Evolutionary conservation across 495 filamentous ascomycete genomes (phyloP), one percentile per base, ranked within the genome.

Genomic region (Friedmanniomyces endolithicus): DNA sequence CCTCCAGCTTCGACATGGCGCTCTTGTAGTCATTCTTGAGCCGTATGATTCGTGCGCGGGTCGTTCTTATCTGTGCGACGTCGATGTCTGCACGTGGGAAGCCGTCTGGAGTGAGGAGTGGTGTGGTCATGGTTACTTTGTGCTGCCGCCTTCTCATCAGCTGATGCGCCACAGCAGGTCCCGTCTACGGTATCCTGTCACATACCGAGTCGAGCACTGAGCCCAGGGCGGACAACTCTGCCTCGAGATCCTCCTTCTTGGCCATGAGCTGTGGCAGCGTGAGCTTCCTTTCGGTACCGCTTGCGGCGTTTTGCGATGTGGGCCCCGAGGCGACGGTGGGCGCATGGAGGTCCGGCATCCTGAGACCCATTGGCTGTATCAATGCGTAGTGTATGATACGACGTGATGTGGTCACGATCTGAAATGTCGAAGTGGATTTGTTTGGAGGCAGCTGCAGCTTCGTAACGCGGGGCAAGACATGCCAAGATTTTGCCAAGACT

Each of bases 51-150:
- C 87, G 83, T 7, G 88, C 77, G 63, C 94, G 75, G 16, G 90
- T 95, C 11, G 87, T 94, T 41, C 94, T 87, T 64, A 99, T 94
- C 71, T 95, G 90, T 29, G 94, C 86, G 58, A 99, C 83, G 67
- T 99, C 94, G 52, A 99, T 81, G 68, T 99, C 94, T 58, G 83
- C 82, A 62, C 94, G 79, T 31, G 94, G 94, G 67, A 85, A 99
- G 48, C 90, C 94, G 70, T 99, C 94, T 52, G 83, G 81, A 1
- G 94, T 96, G 3, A 86, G 86, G 46, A 99, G 74, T 41, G 77
- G 74, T 2, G 94, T 95, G 66, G 81, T 85, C 94, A 99, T 97
- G 57, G 83, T 84, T 43, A 95, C 92, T 39, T 83, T 81, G 69
- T 97, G 92, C 92, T 45, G 60, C 16, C 23, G 53, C 24, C 11